phyloP scores from a whole-genome alignment of 108 stramenopile genomes.

The Parmales sp. region DNA sequence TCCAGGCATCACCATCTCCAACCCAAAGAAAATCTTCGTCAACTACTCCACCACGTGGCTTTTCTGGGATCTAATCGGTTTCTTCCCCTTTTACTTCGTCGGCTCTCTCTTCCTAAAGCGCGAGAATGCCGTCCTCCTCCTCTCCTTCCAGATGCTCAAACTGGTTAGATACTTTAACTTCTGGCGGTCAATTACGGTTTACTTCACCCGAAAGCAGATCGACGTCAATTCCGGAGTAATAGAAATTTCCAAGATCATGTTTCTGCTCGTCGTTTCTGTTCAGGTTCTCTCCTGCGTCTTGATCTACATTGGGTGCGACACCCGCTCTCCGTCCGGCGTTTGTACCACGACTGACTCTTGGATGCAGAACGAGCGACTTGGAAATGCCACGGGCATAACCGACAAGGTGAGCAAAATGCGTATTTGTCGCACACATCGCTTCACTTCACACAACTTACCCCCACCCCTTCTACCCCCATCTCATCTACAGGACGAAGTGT shows the following conservation, averaged over 20 bases:
- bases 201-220: not conserved
- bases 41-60: not conserved
- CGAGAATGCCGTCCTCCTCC: not conserved
- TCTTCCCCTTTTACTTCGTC: slow-evolving; percentile 12
- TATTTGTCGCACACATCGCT: not conserved
- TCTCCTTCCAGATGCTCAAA: slow-evolving; percentile 9
- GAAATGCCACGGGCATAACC: too few relatives aligned
- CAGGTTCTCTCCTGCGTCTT: not conserved
- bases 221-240: not conserved
- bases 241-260: not conserved
- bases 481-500: too few relatives aligned
- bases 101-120: not conserved
- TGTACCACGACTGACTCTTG: too few relatives aligned
- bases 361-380: too few relatives aligned
- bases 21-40: not conserved
- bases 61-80: not conserved
- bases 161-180: not conserved
- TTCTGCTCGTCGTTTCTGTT: not conserved
- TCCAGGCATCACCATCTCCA: not conserved
- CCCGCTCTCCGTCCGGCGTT: too few relatives aligned
- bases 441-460: not conserved
- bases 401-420: too few relatives aligned
- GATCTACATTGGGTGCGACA: not conserved
- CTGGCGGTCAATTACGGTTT: not conserved
- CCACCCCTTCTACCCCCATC: too few relatives aligned